A percentile compares a stretch with the other conserved stretches of the same genome.
Evolutionary conservation across 306 rosid genomes (phyloP).

Genomic region (Delonix regia): DNA sequence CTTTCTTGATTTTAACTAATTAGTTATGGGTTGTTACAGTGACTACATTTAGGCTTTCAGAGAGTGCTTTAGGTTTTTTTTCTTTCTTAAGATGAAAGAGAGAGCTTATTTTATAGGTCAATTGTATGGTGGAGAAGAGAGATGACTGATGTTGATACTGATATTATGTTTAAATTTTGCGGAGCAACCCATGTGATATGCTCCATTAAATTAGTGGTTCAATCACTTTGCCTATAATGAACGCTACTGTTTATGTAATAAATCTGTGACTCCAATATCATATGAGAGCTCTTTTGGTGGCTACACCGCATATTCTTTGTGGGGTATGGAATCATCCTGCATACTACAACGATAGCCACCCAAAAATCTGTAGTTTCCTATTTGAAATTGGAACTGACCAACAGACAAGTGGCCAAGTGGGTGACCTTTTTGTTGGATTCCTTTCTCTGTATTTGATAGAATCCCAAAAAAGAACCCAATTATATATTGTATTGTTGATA

Average conservation of each 20-base stretch:
- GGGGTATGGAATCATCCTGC: background rate
- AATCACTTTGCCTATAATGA: background rate
- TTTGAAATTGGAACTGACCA: background rate
- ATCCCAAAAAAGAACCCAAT: too few relatives aligned
- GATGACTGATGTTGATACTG: background rate
- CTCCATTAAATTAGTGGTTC: background rate
- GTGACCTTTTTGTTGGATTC: background rate
- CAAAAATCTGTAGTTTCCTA: background rate
- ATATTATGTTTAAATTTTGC: background rate
- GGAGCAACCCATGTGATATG: background rate
- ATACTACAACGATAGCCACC: background rate
- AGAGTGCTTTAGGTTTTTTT: background rate
- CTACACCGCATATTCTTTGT: background rate
- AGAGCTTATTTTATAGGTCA: background rate
- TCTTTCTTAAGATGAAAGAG: background rate
- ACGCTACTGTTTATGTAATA: background rate
- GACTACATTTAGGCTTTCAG: background rate
- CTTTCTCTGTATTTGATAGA: background rate
- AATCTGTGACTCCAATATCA: too few relatives aligned
- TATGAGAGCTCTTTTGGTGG: too few relatives aligned
- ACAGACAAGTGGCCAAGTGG: background rate
- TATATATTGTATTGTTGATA: too few relatives aligned
- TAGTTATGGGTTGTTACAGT: background rate
- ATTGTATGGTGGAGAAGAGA: background rate
- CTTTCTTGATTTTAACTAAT: background rate